These are phyloP conservation scores for Fonsecaea pedrosoi DNA, from an alignment of 2,329 filamentous ascomycete species.

Conservation along the genomic window DNA sequence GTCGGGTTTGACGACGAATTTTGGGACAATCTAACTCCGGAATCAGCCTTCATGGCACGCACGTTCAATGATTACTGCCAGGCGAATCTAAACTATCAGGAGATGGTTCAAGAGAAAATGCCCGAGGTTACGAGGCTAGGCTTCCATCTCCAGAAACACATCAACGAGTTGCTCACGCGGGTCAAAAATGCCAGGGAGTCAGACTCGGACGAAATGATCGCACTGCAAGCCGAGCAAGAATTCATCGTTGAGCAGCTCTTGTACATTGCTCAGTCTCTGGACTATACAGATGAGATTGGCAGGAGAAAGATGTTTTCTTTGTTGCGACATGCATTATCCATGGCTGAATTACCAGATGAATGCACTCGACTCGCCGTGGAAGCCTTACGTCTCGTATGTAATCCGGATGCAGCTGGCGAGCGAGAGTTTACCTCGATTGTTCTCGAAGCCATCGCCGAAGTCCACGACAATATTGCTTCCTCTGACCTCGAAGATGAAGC, in stretches of 20 bases:
- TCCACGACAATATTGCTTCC: conserved; percentile 85
- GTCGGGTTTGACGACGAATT: conserved; percentile 55
- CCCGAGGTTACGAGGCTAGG: conserved; percentile 92
- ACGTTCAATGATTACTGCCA: conserved; percentile 96
- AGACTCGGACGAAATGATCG: conserved; percentile 68
- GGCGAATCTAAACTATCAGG: conserved; percentile 75
- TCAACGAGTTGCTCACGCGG: conserved; percentile 58
- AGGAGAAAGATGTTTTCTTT: conserved; percentile 94
- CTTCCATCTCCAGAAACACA: conserved; percentile 82
- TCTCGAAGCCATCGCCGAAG: conserved; percentile 92
- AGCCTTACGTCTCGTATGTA: conserved; percentile 81
- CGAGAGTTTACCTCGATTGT: conserved; percentile 62
- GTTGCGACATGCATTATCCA: conserved; percentile 81
- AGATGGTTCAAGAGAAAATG: conserved; percentile 86
- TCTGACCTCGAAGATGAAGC: conserved; percentile 31
- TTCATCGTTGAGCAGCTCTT: conserved; percentile 96
- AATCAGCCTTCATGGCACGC: conserved; percentile 86
- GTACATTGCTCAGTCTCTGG: conserved; percentile 86
- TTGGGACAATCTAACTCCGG: conserved; percentile 65
- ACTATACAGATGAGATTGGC: conserved; percentile 97
- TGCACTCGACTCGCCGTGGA: conserved; percentile 87
- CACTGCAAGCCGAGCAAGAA: conserved; percentile 83
- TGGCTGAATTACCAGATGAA: conserved; percentile 88
- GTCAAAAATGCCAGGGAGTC: conserved; percentile 53
- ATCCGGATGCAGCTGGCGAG: conserved; percentile 59